A percentile compares a stretch with the other conserved stretches of the same genome.
Conservation (phyloP, 305 asterid species). For the Solanum hybrid region DNA sequence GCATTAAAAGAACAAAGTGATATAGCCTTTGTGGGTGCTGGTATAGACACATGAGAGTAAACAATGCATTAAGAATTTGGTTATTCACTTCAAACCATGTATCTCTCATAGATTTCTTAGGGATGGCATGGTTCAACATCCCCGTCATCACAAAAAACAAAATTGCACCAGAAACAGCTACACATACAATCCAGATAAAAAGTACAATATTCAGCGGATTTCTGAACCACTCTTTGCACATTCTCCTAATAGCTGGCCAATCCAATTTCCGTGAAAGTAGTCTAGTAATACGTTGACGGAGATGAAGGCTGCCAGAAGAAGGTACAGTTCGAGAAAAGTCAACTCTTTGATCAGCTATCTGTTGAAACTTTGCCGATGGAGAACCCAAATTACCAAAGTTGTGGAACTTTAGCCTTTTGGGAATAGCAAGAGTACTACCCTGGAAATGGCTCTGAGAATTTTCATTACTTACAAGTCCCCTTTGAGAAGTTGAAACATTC, state of each 20-base stretch:
- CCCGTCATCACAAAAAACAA: constrained; percentile 94
- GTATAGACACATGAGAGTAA: constrained; percentile 93
- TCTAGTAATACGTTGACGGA: constrained; percentile 49
- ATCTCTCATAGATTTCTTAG: constrained; percentile 61
- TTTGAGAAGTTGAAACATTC: constrained; percentile 52
- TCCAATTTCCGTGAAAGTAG: constrained; percentile 53
- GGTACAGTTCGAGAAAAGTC: constrained; percentile 65
- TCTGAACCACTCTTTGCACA: constrained; percentile 68
- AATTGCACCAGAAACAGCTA: constrained; percentile 82
- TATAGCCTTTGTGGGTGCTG: constrained; percentile 79
- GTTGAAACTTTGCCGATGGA: constrained; percentile 59
- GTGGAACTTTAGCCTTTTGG: constrained; percentile 38
- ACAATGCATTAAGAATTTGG: constrained; percentile 86
- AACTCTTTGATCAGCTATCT: constrained; percentile 48
- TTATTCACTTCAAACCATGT: constrained; percentile 92
- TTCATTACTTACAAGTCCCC: constrained; percentile 35
- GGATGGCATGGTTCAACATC: constrained; percentile 73
- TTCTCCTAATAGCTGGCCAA: constrained; percentile 35
- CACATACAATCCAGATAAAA: constrained; percentile 62
- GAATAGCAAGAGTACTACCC: constrained; percentile 19
- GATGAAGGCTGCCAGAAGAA: constrained; percentile 56
- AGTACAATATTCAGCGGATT: constrained; percentile 76
- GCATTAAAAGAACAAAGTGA: constrained; percentile 54
- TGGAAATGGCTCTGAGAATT: constrained; percentile 16
- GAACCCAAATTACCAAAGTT: constrained; percentile 55